Conservation (phyloP, 2,329 filamentous ascomycete genomes). For the Arthrinium phaeospermum region DNA sequence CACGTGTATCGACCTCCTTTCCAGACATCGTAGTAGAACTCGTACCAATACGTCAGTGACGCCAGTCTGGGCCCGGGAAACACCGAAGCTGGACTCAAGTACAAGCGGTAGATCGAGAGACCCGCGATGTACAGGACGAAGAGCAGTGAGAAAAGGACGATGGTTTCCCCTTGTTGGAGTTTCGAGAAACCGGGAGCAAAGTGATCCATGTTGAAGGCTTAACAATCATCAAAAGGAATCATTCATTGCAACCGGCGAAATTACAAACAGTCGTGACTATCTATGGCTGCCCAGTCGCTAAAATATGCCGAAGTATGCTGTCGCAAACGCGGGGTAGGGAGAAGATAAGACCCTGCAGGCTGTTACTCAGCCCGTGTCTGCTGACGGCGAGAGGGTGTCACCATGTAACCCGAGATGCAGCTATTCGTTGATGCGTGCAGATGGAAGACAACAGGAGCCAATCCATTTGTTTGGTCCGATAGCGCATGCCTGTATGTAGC, state of each 20-base stretch:
- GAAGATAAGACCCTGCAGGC: not conserved
- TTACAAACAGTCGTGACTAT: not conserved
- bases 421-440: not conserved
- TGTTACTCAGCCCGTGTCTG: not conserved
- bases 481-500: no score
- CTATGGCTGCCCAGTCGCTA: not conserved
- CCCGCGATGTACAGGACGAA: not conserved
- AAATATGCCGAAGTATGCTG: not conserved
- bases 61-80: slow-evolving; percentile 11
- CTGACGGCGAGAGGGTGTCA: not conserved
- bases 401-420: not conserved
- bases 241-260: not conserved
- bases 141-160: not conserved
- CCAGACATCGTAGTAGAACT: slow-evolving; percentile 42
- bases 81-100: not conserved
- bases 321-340: not conserved
- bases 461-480: not conserved
- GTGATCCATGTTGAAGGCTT: not conserved
- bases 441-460: not conserved
- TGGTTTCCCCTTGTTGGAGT: not conserved
- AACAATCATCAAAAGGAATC: not conserved
- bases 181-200: not conserved
- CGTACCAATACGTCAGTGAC: slow-evolving; percentile 33
- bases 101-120: not conserved
- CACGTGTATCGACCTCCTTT: slow-evolving; percentile 38